phyloP scores from a whole-genome alignment of 2,329 filamentous ascomycete species.

The Aspergillus sp. region DNA sequence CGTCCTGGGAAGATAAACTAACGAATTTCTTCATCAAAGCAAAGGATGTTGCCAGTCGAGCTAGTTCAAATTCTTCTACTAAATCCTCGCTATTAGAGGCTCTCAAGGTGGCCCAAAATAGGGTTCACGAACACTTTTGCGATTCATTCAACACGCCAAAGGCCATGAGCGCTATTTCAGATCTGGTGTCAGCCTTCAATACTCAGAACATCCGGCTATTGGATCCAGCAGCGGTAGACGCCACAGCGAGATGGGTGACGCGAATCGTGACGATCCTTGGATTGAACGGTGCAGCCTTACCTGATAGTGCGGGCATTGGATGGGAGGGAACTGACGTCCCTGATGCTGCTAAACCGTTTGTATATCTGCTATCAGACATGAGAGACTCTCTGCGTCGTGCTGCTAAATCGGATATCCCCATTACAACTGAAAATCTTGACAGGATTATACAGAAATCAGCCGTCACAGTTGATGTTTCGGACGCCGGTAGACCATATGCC shows the following conservation, averaged over 20 bases:
- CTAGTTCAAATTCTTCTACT: background rate
- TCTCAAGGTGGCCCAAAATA: background rate
- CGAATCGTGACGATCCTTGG: background rate
- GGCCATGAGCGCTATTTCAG: background rate
- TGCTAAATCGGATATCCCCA: background rate
- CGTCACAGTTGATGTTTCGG: too few relatives aligned
- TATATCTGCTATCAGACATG: background rate
- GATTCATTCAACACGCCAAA: background rate
- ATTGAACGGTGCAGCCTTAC: fast-evolving
- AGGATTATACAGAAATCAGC: background rate
- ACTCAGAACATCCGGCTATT: fast-evolving
- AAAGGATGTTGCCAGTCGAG: background rate
- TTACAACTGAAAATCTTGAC: background rate
- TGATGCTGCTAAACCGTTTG: background rate
- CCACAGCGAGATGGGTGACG: background rate
- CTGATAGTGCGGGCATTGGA: background rate
- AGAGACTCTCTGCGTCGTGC: background rate
- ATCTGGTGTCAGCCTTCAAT: background rate
- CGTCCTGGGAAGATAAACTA: background rate
- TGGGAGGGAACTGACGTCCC: background rate
- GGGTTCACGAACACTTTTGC: background rate
- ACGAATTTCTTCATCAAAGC: background rate
- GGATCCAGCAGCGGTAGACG: background rate
- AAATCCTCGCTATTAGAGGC: background rate
- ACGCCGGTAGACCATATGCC: background rate